Evolutionary conservation across 495 filamentous ascomycete genomes (phyloP).

Genomic region (Clohesyomyces aquaticus): DNA sequence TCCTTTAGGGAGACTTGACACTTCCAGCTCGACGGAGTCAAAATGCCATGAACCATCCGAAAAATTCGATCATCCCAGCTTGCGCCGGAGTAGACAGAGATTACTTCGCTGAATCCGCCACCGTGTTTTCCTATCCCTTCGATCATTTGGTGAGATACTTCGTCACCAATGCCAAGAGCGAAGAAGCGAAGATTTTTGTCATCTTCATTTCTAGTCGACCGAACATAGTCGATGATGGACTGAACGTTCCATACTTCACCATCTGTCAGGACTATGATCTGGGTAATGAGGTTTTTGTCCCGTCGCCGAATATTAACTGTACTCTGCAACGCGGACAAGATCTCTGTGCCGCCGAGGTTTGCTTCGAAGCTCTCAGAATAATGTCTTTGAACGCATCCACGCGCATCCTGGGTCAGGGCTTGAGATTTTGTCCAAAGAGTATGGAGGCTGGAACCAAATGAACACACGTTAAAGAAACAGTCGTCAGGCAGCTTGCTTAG

Average conservation of each 20-base stretch:
- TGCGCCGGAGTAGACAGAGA: slow-evolving; percentile 11
- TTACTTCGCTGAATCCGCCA: slow-evolving; percentile 40
- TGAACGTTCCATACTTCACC: slow-evolving; percentile 39
- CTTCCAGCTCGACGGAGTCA: slow-evolving; percentile 31
- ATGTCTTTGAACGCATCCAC: background rate
- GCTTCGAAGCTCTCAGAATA: slow-evolving; percentile 4
- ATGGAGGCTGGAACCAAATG: slow-evolving; percentile 4
- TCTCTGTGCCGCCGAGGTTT: slow-evolving; percentile 21
- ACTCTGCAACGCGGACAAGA: background rate
- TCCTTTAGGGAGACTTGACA: slow-evolving; percentile 22
- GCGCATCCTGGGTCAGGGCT: background rate
- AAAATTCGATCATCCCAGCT: slow-evolving; percentile 36
- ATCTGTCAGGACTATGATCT: slow-evolving; percentile 41
- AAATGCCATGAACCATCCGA: slow-evolving; percentile 40
- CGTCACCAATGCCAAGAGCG: slow-evolving; percentile 41
- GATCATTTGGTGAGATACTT: slow-evolving; percentile 40
- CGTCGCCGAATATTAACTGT: background rate
- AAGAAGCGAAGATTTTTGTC: slow-evolving; percentile 36
- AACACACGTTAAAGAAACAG: slow-evolving; percentile 15
- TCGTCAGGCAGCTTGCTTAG: slow-evolving; percentile 5
- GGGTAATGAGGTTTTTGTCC: slow-evolving; percentile 5
- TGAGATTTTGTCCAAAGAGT: slow-evolving; percentile 13
- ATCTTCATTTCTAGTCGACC: background rate
- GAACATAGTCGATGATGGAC: slow-evolving; percentile 24
- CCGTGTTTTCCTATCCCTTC: slow-evolving; percentile 40